These are phyloP conservation scores for Neonectria punicea DNA, from an alignment of 2,329 filamentous ascomycete genomes.

Conservation along the genomic window DNA sequence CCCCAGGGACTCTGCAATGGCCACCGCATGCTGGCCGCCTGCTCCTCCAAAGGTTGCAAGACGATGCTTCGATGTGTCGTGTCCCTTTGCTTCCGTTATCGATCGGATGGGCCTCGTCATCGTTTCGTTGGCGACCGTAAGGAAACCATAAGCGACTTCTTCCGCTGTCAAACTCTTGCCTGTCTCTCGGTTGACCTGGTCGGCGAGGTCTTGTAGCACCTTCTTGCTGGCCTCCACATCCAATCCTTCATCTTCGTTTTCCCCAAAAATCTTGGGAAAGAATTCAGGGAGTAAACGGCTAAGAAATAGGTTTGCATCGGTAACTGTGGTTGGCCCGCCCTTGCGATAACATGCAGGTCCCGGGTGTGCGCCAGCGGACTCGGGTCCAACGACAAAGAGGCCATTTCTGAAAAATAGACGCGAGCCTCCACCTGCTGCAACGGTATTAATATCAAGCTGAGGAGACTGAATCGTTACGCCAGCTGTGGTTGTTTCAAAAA, in stretches of 20 bases:
- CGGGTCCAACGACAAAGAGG: conserved; percentile 89
- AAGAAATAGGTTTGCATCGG: conserved; percentile 88
- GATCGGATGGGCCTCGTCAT: conserved; percentile 93
- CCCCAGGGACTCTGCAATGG: conserved; percentile 85
- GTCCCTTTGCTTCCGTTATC: conserved; percentile 90
- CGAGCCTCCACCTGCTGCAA: conserved; percentile 89
- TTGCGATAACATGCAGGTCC: conserved; percentile 93
- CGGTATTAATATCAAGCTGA: conserved; percentile 94
- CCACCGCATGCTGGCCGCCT: conserved; percentile 91
- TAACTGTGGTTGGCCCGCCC: conserved; percentile 89
- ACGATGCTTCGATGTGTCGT: conserved; percentile 90
- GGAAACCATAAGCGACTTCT: conserved; percentile 88
- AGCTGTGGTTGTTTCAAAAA: conserved; percentile 93
- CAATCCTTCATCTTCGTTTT: conserved; percentile 83
- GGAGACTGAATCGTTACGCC: conserved; percentile 95
- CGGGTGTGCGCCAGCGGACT: conserved; percentile 88
- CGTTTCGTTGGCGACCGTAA: conserved; percentile 89
- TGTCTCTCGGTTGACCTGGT: conserved; percentile 81
- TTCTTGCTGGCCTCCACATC: conserved; percentile 80
- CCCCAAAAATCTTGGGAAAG: conserved; percentile 95
- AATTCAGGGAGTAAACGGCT: conserved; percentile 88
- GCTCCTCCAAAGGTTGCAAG: conserved; percentile 93
- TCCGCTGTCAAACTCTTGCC: conserved; percentile 79
- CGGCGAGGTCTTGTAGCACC: conserved; percentile 79
- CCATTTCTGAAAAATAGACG: conserved; percentile 89